Conservation (phyloP, 1,284 basidiomycete species). For the Afroboletus lepidellus region DNA sequence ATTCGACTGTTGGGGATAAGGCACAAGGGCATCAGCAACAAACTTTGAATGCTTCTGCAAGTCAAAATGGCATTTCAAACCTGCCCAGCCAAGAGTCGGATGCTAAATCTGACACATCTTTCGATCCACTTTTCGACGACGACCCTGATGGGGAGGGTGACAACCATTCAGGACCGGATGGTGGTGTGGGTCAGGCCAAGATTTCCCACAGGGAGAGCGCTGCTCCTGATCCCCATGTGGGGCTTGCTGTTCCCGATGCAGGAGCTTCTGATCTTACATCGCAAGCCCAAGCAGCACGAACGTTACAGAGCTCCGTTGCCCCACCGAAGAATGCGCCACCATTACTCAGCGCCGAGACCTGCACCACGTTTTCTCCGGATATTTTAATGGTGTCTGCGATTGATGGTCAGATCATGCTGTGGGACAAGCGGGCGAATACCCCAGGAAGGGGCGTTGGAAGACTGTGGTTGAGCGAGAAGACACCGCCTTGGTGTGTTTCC, state of each 20-base stretch:
- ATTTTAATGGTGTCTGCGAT: constrained; percentile 87
- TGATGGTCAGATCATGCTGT: constrained; percentile 90
- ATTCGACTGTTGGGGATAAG: constrained; percentile 15
- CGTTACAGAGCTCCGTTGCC: constrained; percentile 32
- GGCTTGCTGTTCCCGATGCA: constrained; percentile 26
- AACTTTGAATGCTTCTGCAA: constrained; percentile 18
- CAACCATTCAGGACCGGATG: constrained; percentile 19
- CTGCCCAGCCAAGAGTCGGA: constrained; percentile 45
- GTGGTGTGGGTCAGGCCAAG: constrained; percentile 13
- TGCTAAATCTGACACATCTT: constrained; percentile 72
- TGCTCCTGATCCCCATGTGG: constrained; percentile 13
- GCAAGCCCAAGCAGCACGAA: constrained; percentile 31
- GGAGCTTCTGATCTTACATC: constrained; percentile 30
- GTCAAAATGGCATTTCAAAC: constrained; percentile 27
- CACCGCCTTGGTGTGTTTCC: constrained; percentile 95
- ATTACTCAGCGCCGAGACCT: constrained; percentile 59
- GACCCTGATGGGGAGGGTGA: constrained; percentile 53
- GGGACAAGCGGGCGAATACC: constrained; percentile 78
- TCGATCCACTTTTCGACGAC: constrained; percentile 79
- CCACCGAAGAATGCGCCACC: constrained; percentile 73
- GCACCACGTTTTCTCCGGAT: constrained; percentile 74
- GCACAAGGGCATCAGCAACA: constrained; percentile 17
- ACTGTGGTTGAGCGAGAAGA: constrained; percentile 84
- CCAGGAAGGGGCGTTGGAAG: constrained; percentile 75
- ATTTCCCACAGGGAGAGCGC: constrained; percentile 18